Evolutionary conservation across 2,329 filamentous ascomycete species (phyloP).

Genomic region (Alternaria solani): DNA sequence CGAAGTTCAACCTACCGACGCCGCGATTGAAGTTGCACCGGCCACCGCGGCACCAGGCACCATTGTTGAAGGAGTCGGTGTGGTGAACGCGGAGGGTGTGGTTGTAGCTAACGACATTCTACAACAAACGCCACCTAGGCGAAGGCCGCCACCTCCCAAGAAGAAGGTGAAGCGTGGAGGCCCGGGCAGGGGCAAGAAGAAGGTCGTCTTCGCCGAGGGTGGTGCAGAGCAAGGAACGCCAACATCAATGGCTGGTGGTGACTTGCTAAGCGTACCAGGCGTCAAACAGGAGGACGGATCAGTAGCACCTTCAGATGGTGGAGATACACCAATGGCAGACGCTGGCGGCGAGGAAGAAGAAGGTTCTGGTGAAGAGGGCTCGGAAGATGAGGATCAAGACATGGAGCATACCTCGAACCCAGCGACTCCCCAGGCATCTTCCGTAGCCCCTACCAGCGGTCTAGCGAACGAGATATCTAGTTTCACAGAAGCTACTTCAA

Average conservation of each 20-base stretch:
- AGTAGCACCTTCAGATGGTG: constrained; percentile 46
- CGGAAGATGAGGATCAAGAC: constrained; percentile 56
- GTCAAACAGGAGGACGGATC: constrained; percentile 53
- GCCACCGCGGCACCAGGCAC: constrained; percentile 64
- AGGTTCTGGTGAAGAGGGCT: constrained; percentile 57
- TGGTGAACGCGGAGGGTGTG: constrained; percentile 68
- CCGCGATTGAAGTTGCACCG: constrained; percentile 55
- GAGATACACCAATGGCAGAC: constrained; percentile 54
- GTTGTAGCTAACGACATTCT: constrained; percentile 60
- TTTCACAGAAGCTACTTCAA: constrained; percentile 4
- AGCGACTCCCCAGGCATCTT: constrained; percentile 39
- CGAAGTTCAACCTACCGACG: constrained; percentile 72
- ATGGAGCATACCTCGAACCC: constrained; percentile 60
- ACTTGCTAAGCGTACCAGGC: constrained; percentile 36
- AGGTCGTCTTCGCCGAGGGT: constrained; percentile 66
- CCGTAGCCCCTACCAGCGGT: constrained; percentile 15
- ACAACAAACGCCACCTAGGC: constrained; percentile 62
- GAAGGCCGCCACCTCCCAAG: constrained; percentile 78
- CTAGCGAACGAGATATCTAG: constrained; percentile 23
- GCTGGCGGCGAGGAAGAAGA: constrained; percentile 55
- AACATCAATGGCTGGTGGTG: constrained; percentile 30
- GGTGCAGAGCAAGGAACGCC: constrained; percentile 44
- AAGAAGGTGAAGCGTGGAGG: constrained; percentile 80
- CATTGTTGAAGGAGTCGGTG: constrained; percentile 66
- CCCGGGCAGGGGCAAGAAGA: constrained; percentile 81